These are phyloP conservation scores for Neolentinus lepideus DNA, from an alignment of 1,284 basidiomycete species.

Conservation along the genomic window DNA sequence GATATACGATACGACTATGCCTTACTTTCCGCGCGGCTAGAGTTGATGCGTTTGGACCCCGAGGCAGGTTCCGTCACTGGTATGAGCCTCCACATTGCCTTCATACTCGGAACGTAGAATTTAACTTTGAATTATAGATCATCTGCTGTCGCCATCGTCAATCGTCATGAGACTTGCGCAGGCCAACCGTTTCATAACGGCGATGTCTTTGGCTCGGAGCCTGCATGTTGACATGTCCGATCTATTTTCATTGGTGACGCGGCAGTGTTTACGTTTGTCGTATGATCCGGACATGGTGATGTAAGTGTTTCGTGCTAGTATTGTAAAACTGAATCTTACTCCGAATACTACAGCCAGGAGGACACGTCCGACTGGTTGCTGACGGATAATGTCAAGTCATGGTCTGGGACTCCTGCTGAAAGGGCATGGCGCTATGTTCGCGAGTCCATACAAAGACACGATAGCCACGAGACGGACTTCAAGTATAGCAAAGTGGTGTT, in stretches of 20 bases:
- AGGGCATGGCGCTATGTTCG: slow-evolving; percentile 88
- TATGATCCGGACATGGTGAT: slow-evolving; percentile 46
- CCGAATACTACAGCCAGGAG: slow-evolving; percentile 40
- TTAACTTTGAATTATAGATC: slow-evolving; percentile 34
- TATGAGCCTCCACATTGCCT: background rate
- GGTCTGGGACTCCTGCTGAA: slow-evolving; percentile 76
- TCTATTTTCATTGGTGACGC: slow-evolving; percentile 74
- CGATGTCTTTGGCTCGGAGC: slow-evolving; percentile 71
- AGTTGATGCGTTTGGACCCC: slow-evolving; percentile 55
- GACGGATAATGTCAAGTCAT: slow-evolving; percentile 73
- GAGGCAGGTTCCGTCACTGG: background rate
- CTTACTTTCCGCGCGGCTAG: slow-evolving; percentile 73
- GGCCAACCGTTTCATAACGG: slow-evolving; percentile 72
- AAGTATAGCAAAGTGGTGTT: slow-evolving; percentile 71
- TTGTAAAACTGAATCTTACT: background rate
- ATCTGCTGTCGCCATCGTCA: slow-evolving; percentile 60
- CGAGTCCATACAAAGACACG: slow-evolving; percentile 71
- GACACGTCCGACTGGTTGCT: slow-evolving; percentile 75
- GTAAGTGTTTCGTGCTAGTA: slow-evolving; percentile 28
- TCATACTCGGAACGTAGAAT: background rate
- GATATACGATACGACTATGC: slow-evolving; percentile 87
- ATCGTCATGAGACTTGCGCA: slow-evolving; percentile 81
- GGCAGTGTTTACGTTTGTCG: slow-evolving; percentile 73
- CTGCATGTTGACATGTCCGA: slow-evolving; percentile 85
- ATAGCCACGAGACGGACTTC: slow-evolving; percentile 66